Percentiles rank a stretch among this genome's conserved stretches.
phyloP scores from a whole-genome alignment of 2,329 filamentous ascomycete species.

The Ceratocystis destructans region DNA sequence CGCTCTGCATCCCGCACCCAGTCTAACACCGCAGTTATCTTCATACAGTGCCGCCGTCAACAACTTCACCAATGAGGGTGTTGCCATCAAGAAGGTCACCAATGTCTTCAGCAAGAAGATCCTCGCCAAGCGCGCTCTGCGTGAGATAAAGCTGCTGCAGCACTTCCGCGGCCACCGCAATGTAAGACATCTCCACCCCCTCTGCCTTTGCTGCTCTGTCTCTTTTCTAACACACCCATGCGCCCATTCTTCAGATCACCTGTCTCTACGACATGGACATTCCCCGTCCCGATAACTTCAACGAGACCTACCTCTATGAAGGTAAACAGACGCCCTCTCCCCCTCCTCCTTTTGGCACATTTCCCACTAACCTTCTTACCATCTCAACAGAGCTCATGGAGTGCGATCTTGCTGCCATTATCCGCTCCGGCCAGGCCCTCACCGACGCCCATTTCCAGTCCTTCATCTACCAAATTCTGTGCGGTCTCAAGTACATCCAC shows the following conservation, averaged over 20 bases:
- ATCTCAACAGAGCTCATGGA: conserved; percentile 77
- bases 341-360: not conserved
- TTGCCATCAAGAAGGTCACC: conserved; percentile 98
- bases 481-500: conserved; percentile 97
- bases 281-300: conserved; percentile 91
- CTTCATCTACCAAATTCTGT: conserved; percentile 99
- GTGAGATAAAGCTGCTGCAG: conserved; percentile 97
- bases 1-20: not conserved
- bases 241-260: conserved; percentile 56
- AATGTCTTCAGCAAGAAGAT: conserved; percentile 99
- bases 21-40: conserved; percentile 17
- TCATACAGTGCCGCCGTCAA: conserved; percentile 70
- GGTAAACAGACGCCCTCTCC: conserved; percentile 41
- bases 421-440: conserved; percentile 88
- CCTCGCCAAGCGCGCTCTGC: conserved; percentile 87
- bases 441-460: conserved; percentile 99
- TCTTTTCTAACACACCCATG: not conserved
- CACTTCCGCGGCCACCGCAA: conserved; percentile 89
- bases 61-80: conserved; percentile 76
- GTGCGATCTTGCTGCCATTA: conserved; percentile 94
- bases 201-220: not conserved
- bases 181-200: conserved; percentile 34
- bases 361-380: not conserved
- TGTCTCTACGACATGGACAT: conserved; percentile 99
- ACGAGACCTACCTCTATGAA: conserved; percentile 97